Base-by-base conservation (phyloP, 140 eudicot genomes). In the Senecio squalidus region DNA sequence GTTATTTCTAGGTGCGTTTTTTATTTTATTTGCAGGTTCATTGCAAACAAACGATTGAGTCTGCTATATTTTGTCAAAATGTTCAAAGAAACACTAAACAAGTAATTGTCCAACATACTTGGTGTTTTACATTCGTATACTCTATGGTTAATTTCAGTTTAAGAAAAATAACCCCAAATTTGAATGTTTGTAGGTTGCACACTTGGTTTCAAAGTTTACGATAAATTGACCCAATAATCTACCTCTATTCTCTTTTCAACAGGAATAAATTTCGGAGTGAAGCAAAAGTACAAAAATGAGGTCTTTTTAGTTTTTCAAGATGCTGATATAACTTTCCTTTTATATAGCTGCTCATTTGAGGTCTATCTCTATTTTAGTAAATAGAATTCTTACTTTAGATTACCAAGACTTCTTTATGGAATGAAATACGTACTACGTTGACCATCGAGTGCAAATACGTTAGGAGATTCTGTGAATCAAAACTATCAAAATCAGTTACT, bases 1-100 rank as follows among this genome's bases (percentile, higher is more conserved):
- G 45, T 48, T 61, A 29, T 49, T 55, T 29, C 43, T 2, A 65
- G 81, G 76, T 72, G 48, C 75, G 79, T 52, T 61, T 28, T 38
- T 29, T 54, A 28, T 58, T 69, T 13, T 26, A 24, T 27, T 55
- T 54, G 48, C 54, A 31, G 22, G 16, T 30, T 48, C 27, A 24
- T 33, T 11, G 33, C 60, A 33, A 20, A 28, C 40, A 10, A 5
- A 60, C 20, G 17, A 26, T 27, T 15, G 16, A 45, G 39, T 61
- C 28, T 51, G 38, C 61, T 65, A 16, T n/a, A n/a, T n/a, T n/a
- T n/a, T n/a, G n/a, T n/a, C n/a, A n/a, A 17, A 36, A 25, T 51
- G 70, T 64, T n/a, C 30, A 10, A 51, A 24, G 21, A 38, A 64
- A 64, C 27, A 15, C 51, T 26, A n/a, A 50, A 30, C 3, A 22